phyloP scores from a whole-genome alignment of 1,139 yeast species.

The Debaryomyces fabryi region DNA sequence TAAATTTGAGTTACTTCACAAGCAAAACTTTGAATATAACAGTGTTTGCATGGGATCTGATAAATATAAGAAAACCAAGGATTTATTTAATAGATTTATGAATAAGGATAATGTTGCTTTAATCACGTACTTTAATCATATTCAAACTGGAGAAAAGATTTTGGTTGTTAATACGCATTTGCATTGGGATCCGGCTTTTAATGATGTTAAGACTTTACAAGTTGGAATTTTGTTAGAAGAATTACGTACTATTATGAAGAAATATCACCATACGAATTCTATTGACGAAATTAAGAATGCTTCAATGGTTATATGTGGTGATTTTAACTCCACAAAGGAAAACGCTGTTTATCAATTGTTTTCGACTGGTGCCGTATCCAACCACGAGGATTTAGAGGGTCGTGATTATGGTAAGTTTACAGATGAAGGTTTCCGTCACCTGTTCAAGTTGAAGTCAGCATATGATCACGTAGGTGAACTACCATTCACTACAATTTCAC shows the following conservation, averaged over 20 bases:
- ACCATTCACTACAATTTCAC: slow-evolving; percentile 93
- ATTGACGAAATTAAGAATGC: slow-evolving; percentile 62
- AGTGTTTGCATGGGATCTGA: slow-evolving; percentile 86
- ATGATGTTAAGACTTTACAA: slow-evolving; percentile 95
- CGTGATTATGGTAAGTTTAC: slow-evolving; percentile 92
- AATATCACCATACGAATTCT: slow-evolving; percentile 48
- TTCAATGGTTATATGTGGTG: slow-evolving; percentile 89
- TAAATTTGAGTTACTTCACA: slow-evolving; percentile 71
- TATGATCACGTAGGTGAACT: slow-evolving; percentile 84
- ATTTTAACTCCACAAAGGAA: slow-evolving; percentile 84
- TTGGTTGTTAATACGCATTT: slow-evolving; percentile 89
- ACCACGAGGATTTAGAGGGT: slow-evolving; percentile 81
- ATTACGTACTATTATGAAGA: slow-evolving; percentile 63
- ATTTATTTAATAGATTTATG: slow-evolving; percentile 93
- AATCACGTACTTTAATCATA: slow-evolving; percentile 75
- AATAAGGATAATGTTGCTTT: slow-evolving; percentile 93
- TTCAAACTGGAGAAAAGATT: slow-evolving; percentile 68
- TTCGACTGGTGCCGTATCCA: slow-evolving; percentile 72
- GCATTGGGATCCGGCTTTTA: slow-evolving; percentile 97
- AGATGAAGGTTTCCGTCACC: slow-evolving; percentile 83
- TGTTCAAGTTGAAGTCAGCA: slow-evolving; percentile 80
- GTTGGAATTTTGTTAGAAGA: slow-evolving; percentile 91
- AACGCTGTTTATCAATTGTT: slow-evolving; percentile 93
- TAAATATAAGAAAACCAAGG: slow-evolving; percentile 90
- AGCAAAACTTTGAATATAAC: slow-evolving; percentile 81